Evolutionary conservation across 2,329 filamentous ascomycete genomes (phyloP).

Genomic region (Zalaria sp.): DNA sequence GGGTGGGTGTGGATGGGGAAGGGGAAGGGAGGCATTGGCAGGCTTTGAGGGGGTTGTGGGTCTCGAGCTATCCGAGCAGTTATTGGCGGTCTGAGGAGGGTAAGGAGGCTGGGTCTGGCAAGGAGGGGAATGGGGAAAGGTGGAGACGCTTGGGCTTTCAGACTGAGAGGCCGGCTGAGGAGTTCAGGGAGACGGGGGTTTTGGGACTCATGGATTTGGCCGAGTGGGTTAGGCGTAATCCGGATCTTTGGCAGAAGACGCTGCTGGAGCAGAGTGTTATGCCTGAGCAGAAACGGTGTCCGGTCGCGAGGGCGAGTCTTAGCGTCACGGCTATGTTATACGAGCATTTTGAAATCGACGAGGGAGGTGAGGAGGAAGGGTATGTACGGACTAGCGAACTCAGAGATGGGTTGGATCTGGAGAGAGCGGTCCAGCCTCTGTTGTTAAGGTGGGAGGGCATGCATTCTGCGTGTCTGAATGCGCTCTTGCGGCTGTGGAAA

Average conservation of each 20-base stretch:
- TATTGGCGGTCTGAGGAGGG: background rate
- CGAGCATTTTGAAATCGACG: constrained; percentile 87
- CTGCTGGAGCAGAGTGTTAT: constrained; percentile 75
- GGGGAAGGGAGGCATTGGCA: constrained; percentile 67
- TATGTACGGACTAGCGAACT: constrained; percentile 21
- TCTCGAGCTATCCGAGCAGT: constrained; percentile 2
- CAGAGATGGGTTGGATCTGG: constrained; percentile 53
- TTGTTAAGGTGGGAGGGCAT: constrained; percentile 86
- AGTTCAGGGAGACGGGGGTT: constrained; percentile 78
- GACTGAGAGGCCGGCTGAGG: constrained; percentile 69
- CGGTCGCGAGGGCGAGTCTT: constrained; percentile 73
- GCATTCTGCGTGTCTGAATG: constrained; percentile 71
- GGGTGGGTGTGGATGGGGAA: constrained; percentile 72
- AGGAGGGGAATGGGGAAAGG: constrained; percentile 23
- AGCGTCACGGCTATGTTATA: constrained; percentile 79
- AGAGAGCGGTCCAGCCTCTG: constrained; percentile 74
- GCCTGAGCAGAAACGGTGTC: constrained; percentile 60
- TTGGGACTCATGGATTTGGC: constrained; percentile 95
- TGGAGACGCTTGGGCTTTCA: constrained; percentile 89
- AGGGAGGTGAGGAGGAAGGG: constrained; percentile 31
- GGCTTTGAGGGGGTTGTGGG: constrained; percentile 62
- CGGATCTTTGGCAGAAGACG: constrained; percentile 85
- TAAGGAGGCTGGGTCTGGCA: constrained; percentile 35
- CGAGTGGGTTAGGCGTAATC: constrained; percentile 82
- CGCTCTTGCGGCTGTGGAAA: constrained; percentile 89